Base-by-base conservation (phyloP, 139 green algal genomes). In the Coccomyxa sp. region DNA sequence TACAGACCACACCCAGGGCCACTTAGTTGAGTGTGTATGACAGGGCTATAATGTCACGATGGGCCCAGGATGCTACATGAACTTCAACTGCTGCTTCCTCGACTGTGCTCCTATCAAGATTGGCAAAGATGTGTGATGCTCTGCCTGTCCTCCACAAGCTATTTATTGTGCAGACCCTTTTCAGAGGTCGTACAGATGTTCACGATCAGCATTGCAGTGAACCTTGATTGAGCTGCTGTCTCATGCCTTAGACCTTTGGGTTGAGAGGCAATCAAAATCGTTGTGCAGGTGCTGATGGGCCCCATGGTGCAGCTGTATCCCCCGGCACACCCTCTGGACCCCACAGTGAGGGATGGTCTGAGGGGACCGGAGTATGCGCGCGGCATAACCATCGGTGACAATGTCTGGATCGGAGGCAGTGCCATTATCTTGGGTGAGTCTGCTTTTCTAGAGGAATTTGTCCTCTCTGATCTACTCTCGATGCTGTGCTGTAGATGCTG, bases 301-400 rank as follows among this genome's bases (percentile, higher is more conserved):
- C 90, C 90, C 0, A 84, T 86, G 15, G 87, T 91, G 32, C 85
- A 89, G 79, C 38, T 92, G 7, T 91, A 91, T 67, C 30, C 86
- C 18, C 85, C 82, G 21, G 82, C 58, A 4, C 88, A 91, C 67
- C 85, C 86, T 0, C 28, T 87, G 15, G 83, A 91, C 23, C 76
- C 77, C 3, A 32, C 58, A 10, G 25, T 85, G 12, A 78, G 83
- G 28, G 81, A 87, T 84, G 83, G 87, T 0, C 45, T 85, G 31
- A 1, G 76, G 3, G 90, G 90, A 0, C 82, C 84, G 15, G 90
- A 93, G 63, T 82, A 79, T 63, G 89, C 71, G 14, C 83, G 85
- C 71, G 74, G 84, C 13, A 87, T 92, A 66, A 89, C 38, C 13
- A 89, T 92, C 45, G 89, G 89, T 13, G 82, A 88, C 30, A 51